phyloP scores from a whole-genome alignment of 371 early-diverging fungal species.

The Lichtheimia ramosa region DNA sequence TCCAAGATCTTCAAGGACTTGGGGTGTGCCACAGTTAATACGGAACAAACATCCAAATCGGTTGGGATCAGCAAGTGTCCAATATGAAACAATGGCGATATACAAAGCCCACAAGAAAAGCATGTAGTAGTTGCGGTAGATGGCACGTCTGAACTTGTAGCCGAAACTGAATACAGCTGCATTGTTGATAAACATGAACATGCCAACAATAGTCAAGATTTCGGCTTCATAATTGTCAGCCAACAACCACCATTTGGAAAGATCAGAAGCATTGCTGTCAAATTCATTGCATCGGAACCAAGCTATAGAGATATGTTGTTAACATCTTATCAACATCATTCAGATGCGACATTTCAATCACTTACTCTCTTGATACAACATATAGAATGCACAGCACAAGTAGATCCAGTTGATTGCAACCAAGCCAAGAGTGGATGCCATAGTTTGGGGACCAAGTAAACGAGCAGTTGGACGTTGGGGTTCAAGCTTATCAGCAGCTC shows the following conservation, averaged over 20 bases:
- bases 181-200: slow-evolving; percentile 65
- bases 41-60: slow-evolving; percentile 67
- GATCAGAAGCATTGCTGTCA: slow-evolving; percentile 59
- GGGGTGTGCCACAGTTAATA: slow-evolving; percentile 72
- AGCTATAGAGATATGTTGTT: slow-evolving; percentile 25
- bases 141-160: slow-evolving; percentile 53
- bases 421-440: slow-evolving; percentile 64
- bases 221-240: slow-evolving; percentile 81
- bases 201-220: slow-evolving; percentile 51
- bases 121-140: slow-evolving; percentile 63
- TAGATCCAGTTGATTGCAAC: slow-evolving; percentile 68
- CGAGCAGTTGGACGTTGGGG: slow-evolving; percentile 74
- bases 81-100: slow-evolving; percentile 56
- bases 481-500: slow-evolving; percentile 54
- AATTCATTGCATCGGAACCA: slow-evolving; percentile 76
- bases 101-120: slow-evolving; percentile 55
- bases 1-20: slow-evolving; percentile 47
- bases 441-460: slow-evolving; percentile 69
- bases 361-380: slow-evolving; percentile 49
- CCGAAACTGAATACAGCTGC: slow-evolving; percentile 68
- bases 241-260: slow-evolving; percentile 75
- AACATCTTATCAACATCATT: too few species aligned
- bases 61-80: slow-evolving; percentile 74
- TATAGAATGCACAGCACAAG: slow-evolving; percentile 45
- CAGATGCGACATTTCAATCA: background rate